Conservation (phyloP, 1,284 basidiomycete species). For the Amylostereum areolatum region DNA sequence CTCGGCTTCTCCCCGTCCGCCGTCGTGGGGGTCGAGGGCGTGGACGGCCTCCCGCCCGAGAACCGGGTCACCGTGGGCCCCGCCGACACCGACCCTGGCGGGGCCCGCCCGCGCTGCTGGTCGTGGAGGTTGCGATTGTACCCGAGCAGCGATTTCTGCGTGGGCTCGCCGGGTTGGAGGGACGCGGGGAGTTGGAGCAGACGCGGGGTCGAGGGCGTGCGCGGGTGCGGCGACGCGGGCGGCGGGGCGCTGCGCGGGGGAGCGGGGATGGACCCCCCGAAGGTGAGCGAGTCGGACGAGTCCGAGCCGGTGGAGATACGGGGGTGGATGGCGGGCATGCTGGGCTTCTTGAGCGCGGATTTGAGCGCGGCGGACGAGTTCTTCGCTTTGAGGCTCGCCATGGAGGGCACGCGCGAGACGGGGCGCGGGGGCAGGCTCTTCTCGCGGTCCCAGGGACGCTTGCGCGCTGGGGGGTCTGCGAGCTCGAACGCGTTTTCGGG, state of each 20-base stretch:
- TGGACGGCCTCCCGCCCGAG: constrained; percentile 14
- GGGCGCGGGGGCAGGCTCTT: constrained; percentile 17
- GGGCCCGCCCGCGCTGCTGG: constrained; percentile 18
- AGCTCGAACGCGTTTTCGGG: constrained; percentile 21
- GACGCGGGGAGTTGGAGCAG: constrained; percentile 12
- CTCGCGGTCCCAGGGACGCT: constrained; percentile 13
- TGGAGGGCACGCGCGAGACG: constrained; percentile 9
- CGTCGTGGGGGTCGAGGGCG: constrained; percentile 17
- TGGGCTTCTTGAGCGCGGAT: background rate
- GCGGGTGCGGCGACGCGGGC: constrained; percentile 9
- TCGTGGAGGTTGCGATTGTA: constrained; percentile 37
- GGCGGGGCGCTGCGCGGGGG: constrained; percentile 18
- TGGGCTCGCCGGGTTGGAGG: constrained; percentile 27
- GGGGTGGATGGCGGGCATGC: background rate
- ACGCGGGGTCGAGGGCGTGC: constrained; percentile 9
- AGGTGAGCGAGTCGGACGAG: constrained; percentile 4
- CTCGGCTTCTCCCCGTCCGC: constrained; percentile 26
- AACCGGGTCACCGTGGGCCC: constrained; percentile 8
- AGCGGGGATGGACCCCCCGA: background rate
- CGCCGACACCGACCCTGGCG: constrained; percentile 8
- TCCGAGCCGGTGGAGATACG: constrained; percentile 8
- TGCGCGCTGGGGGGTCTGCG: background rate
- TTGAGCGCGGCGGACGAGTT: constrained; percentile 5
- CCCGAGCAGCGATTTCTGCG: constrained; percentile 20
- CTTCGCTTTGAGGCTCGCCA: background rate